A percentile compares a stretch with the other conserved stretches of the same genome.
phyloP scores from a whole-genome alignment of 768 basidiomycete species.

The Termitomyces sp. region DNA sequence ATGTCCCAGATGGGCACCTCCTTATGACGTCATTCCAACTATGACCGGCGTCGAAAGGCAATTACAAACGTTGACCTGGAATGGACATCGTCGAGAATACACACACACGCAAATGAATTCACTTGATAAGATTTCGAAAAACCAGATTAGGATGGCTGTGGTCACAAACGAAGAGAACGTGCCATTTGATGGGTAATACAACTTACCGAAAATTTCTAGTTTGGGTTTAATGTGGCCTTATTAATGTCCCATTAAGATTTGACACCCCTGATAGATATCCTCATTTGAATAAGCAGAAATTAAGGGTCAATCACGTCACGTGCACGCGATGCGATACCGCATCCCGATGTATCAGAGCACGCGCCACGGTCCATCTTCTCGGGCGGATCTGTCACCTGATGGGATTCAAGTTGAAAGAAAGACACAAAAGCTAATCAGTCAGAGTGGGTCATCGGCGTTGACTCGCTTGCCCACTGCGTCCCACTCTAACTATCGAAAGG shows the following conservation, averaged over 20 bases:
- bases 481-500: not conserved
- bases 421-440: not conserved
- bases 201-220: not conserved
- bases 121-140: no score
- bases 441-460: not conserved
- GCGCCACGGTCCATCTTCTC: not conserved
- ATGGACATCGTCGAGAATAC: not conserved
- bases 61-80: no score
- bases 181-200: not conserved
- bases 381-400: not conserved
- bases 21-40: not conserved
- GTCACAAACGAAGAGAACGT: not conserved
- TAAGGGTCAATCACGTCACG: not conserved
- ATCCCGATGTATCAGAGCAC: not conserved
- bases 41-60: not conserved
- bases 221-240: not conserved
- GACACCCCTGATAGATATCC: not conserved
- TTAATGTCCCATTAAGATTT: not conserved
- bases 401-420: slow-evolving; percentile 17
- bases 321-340: not conserved
- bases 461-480: not conserved
- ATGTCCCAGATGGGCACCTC: no score
- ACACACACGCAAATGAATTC: not conserved
- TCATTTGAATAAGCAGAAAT: not conserved
- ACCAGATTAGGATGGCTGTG: not conserved